Evolutionary conservation across 106 monocot genomes (phyloP).

Genomic region (Acorus gramineus): DNA sequence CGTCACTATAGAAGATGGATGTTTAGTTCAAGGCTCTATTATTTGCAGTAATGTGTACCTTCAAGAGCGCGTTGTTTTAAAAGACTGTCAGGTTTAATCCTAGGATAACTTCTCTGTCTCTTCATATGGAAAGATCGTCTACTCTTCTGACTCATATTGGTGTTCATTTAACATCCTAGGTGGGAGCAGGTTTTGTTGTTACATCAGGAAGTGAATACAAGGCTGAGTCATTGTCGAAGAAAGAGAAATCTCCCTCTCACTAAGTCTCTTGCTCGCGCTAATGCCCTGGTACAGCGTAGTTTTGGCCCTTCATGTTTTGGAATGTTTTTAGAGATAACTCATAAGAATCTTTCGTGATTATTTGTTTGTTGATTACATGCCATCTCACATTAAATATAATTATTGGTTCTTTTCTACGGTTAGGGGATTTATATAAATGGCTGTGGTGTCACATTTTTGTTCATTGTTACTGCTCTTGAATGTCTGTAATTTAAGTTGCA

Average conservation of each 20-base stretch:
- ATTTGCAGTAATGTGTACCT: slow-evolving; percentile 89
- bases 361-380: no score
- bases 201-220: slow-evolving; percentile 65
- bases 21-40: slow-evolving; percentile 82
- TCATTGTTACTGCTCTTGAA: no score
- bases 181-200: slow-evolving; percentile 61
- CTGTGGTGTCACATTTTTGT: no score
- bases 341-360: no score
- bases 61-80: slow-evolving; percentile 84
- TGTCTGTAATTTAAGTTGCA: no score
- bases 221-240: slow-evolving; percentile 45
- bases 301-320: no score
- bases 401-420: no score
- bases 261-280: no score
- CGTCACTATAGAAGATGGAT: slow-evolving; percentile 91
- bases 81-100: slow-evolving; percentile 70
- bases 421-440: no score
- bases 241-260: slow-evolving; percentile 5
- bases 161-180: slow-evolving; percentile 15
- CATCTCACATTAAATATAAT: no score
- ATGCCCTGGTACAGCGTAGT: no score
- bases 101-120: slow-evolving; percentile 3
- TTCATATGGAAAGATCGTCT: neutral
- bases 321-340: no score
- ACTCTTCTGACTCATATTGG: neutral